Evolutionary conservation across 768 basidiomycete genomes (phyloP).

Genomic region (Hygrophoropsis aurantiaca): DNA sequence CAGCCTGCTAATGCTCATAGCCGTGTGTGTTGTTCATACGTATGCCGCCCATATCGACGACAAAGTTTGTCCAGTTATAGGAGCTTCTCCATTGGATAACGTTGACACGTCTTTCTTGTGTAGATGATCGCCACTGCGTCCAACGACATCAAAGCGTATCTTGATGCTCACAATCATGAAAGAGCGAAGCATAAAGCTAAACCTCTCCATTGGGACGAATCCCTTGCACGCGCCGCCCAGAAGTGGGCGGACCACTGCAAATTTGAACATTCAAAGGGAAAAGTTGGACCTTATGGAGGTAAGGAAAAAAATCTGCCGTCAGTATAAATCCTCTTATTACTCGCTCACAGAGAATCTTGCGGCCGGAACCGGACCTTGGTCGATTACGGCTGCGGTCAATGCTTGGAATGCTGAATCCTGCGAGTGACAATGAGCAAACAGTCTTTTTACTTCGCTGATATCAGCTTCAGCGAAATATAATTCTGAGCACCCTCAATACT

Average conservation of each 20-base stretch:
- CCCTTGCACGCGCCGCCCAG: conserved; percentile 61
- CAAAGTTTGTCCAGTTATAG: no score
- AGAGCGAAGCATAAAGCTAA: conserved; percentile 65
- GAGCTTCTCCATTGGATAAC: no score
- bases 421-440: conserved; percentile 30
- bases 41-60: no score
- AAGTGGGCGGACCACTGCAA: conserved; percentile 67
- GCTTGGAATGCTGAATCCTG: conserved; percentile 70
- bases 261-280: conserved; percentile 69
- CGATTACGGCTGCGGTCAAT: conserved; percentile 49
- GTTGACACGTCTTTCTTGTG: no score
- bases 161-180: conserved; percentile 61
- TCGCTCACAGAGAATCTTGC: conserved; percentile 76
- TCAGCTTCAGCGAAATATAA: conserved; percentile 48
- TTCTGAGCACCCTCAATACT: conserved; percentile 54
- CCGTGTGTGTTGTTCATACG: no score
- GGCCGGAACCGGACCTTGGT: conserved; percentile 62
- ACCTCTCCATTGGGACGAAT: conserved; percentile 62
- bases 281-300: conserved; percentile 66
- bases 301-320: no score
- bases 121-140: conserved; percentile 21
- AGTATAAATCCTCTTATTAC: no score
- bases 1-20: no score
- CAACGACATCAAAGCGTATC: conserved; percentile 52
- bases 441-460: conserved; percentile 18